Base-by-base conservation (phyloP, 2,329 filamentous ascomycete genomes). In the Chrysoporthe cubensis region DNA sequence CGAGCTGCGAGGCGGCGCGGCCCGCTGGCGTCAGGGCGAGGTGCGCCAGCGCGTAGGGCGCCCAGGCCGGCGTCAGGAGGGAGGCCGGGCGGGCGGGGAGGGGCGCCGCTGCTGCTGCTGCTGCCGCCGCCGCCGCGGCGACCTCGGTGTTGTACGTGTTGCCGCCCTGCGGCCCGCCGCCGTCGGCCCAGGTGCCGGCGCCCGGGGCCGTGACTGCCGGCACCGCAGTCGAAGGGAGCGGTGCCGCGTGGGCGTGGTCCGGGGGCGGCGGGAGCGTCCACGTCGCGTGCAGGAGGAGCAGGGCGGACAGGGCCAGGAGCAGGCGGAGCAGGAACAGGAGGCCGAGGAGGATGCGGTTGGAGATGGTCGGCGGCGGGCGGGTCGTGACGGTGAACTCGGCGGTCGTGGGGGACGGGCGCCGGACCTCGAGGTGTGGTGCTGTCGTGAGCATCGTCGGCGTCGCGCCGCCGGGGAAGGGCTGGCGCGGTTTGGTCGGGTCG, bases 381-480 rank as follows among this genome's bases (percentile, higher is more conserved):
- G 94, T 97, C 46, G 94, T 96, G 66, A 97, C 92, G 42, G 91
- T 96, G 84, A 95, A 98, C 72, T 92, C 91, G 76, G 92, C 90
- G n/a, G 96, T 97, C 2, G 94, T 96, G 59, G 93, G 90, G 34
- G 96, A 94, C 62, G 92, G 91, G 32, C 88, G 87, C 71, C 88
- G 85, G 69, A 86, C 85, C 73, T 82, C 84, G 62, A 93, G 87
- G 72, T 85, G 85, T 11, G 88, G 87, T 0, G 82, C 74, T 26
- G 84, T 87, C 54, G 85, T 86, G 71, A 91, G 84, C 90, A 93
- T 92, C 13, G 40, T 44, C 18, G 42, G 34, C 37, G 37, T 40
- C 37, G 37, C 37, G 26, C 26, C 26, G 26, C 26, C 21, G 21
- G 21, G 26, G 26, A 2, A 26, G 26, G 26, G 26, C 26, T 26